Percentiles rank a stretch among this genome's conserved stretches.
Conservation (phyloP, 148 eudicot species). For the Persicaria tinctoria region DNA sequence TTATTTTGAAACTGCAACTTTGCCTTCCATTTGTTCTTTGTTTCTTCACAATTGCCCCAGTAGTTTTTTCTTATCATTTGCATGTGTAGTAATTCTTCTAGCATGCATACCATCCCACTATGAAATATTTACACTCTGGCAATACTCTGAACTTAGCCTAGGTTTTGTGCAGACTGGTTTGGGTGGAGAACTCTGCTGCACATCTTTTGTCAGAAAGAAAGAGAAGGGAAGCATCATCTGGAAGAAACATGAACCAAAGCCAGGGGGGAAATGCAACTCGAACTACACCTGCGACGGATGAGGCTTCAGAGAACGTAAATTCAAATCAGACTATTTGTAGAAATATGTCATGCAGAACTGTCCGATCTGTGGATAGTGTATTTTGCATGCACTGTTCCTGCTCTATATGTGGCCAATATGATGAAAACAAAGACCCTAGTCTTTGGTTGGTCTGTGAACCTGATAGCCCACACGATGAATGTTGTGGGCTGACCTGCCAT, state of each 20-base stretch:
- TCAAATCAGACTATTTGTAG: slow-evolving; percentile 54
- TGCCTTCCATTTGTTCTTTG: too few relatives aligned
- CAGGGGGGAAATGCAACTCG: slow-evolving; percentile 46
- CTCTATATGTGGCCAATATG: slow-evolving; percentile 76
- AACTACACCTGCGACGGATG: slow-evolving; percentile 19
- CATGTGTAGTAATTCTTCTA: background rate
- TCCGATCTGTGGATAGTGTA: slow-evolving; percentile 37
- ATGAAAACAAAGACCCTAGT: slow-evolving; percentile 93
- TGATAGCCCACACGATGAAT: slow-evolving; percentile 34
- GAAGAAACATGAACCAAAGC: slow-evolving; percentile 33
- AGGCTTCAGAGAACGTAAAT: slow-evolving; percentile 23
- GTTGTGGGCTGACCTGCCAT: slow-evolving; percentile 80
- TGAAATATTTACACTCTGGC: background rate
- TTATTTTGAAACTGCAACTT: background rate
- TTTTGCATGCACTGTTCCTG: slow-evolving; percentile 92
- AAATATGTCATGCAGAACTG: slow-evolving; percentile 72
- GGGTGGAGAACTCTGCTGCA: too few relatives aligned
- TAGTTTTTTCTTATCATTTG: too few relatives aligned
- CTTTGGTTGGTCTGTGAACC: slow-evolving; percentile 86
- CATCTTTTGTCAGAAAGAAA: too few relatives aligned
- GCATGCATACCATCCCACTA: background rate
- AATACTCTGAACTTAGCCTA: background rate
- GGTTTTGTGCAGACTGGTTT: background rate
- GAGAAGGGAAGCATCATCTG: slow-evolving; percentile 16
- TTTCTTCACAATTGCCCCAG: too few relatives aligned